Conservation (phyloP, 2,329 filamentous ascomycete species). For the Cladophialophora immunda region DNA sequence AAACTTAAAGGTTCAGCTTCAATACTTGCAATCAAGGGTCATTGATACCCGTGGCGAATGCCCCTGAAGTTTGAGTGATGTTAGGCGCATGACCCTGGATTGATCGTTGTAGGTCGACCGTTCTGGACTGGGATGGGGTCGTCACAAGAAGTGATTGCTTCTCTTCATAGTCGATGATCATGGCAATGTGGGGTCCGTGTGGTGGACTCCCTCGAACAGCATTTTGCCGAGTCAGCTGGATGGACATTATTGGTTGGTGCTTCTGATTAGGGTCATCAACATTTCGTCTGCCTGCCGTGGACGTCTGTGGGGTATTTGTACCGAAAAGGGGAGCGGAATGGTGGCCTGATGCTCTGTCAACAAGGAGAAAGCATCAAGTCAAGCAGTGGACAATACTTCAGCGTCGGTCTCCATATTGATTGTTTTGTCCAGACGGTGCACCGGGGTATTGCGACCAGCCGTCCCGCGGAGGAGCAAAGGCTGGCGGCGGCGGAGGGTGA, state of each 20-base stretch:
- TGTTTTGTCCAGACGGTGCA: slow-evolving; percentile 9
- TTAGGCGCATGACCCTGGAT: not conserved
- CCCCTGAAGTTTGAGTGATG: not conserved
- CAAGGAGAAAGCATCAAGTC: not conserved
- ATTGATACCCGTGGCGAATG: not conserved
- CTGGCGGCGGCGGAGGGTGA: slow-evolving; percentile 19
- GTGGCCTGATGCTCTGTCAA: not conserved
- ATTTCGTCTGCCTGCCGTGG: not conserved
- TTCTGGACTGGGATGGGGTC: not conserved
- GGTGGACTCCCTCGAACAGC: not conserved
- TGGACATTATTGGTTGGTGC: not conserved
- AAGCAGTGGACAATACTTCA: not conserved
- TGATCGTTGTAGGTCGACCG: not conserved
- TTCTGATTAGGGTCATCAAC: not conserved
- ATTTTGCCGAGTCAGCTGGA: not conserved
- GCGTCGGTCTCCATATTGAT: slow-evolving; percentile 5
- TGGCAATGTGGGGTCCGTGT: not conserved
- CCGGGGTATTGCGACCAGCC: slow-evolving; percentile 16
- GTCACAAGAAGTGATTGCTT: not conserved
- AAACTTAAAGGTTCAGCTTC: not conserved
- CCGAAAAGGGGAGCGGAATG: not conserved
- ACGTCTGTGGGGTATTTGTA: not conserved
- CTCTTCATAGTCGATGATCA: not conserved
- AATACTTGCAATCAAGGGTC: not conserved
- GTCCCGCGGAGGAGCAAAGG: slow-evolving; percentile 20